Evolutionary conservation across 1,284 basidiomycete genomes (phyloP).

Genomic region (Malassezia psittaci): DNA sequence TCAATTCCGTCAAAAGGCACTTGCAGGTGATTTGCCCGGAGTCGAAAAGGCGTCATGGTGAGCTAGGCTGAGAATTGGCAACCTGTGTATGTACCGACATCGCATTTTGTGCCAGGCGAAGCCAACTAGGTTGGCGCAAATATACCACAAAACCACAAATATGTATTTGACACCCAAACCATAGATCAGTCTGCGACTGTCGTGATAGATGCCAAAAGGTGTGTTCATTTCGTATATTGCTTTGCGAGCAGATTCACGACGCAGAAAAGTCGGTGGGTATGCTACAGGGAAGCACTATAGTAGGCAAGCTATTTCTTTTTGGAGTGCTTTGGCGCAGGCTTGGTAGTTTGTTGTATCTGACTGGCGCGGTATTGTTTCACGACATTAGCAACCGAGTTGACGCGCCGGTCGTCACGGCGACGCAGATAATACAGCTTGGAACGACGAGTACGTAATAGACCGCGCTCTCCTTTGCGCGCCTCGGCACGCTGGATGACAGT

Average conservation of each 20-base stretch:
- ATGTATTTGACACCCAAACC: too few species aligned
- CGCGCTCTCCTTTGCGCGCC: constrained; percentile 33
- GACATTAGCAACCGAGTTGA: constrained; percentile 30
- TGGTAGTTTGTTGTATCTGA: constrained; percentile 7
- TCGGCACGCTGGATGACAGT: constrained; percentile 36
- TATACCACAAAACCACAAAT: too few species aligned
- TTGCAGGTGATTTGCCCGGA: constrained; percentile 67
- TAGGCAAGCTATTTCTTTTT: background rate
- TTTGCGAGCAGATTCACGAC: too few species aligned
- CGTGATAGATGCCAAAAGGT: too few species aligned
- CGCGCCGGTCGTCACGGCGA: constrained; percentile 31
- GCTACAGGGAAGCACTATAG: too few species aligned
- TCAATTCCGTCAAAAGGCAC: constrained; percentile 76
- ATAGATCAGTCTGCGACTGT: too few species aligned
- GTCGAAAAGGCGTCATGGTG: constrained; percentile 83
- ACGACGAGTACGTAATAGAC: constrained; percentile 32
- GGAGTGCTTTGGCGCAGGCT: background rate
- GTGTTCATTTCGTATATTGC: too few species aligned
- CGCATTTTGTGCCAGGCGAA: background rate
- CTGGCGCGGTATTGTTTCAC: constrained; percentile 27
- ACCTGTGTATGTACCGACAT: background rate
- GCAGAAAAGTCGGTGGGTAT: too few species aligned
- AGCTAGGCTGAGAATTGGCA: background rate
- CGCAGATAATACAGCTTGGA: constrained; percentile 46
- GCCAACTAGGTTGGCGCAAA: too few species aligned